These are phyloP conservation scores for Malus hybrid DNA, from an alignment of 331 rosid species.

Conservation along the genomic window DNA sequence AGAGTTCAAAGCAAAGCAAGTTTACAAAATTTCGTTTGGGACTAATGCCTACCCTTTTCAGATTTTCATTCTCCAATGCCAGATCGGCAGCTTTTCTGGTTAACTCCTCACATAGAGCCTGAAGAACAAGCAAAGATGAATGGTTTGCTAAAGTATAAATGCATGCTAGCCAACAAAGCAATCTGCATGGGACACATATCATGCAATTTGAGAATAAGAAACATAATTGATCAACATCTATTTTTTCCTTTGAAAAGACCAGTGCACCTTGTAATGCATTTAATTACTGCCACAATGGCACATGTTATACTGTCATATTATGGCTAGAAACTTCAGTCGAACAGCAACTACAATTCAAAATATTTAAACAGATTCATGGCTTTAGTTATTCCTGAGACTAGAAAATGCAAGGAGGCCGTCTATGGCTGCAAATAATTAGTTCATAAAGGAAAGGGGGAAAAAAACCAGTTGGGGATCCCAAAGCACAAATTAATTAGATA, in stretches of 20 bases:
- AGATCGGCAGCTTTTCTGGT: slow-evolving; percentile 69
- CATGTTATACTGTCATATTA: neutral
- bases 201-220: neutral
- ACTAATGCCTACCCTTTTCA: slow-evolving; percentile 52
- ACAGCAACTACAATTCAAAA: neutral
- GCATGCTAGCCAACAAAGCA: slow-evolving; percentile 4
- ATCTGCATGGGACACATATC: neutral
- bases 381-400: neutral
- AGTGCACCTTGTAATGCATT: neutral
- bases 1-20: neutral
- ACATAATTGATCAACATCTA: neutral
- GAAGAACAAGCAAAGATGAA: slow-evolving; percentile 13
- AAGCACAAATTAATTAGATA: neutral
- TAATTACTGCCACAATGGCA: neutral
- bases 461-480: neutral
- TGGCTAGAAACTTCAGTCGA: neutral
- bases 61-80: slow-evolving; percentile 58
- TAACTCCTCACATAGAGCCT: slow-evolving; percentile 88
- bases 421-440: neutral
- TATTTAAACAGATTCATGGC: neutral
- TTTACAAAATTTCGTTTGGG: slow-evolving; percentile 12
- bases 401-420: neutral
- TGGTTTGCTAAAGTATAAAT: neutral
- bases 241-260: neutral
- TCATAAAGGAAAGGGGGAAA: neutral